phyloP scores from a whole-genome alignment of 768 basidiomycete genomes.

The Lactarius evosmus region DNA sequence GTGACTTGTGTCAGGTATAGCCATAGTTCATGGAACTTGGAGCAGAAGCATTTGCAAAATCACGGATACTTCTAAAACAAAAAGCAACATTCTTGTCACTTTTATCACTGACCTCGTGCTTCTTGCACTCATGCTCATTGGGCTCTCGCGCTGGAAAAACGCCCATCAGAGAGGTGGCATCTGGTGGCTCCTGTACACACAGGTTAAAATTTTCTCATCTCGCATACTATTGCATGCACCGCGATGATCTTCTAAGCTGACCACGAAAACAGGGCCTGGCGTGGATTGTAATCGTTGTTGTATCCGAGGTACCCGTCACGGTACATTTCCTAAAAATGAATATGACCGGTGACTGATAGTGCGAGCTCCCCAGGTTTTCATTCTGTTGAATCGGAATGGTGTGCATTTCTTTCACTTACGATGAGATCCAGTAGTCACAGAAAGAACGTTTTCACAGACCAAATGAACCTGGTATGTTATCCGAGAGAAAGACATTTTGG shows the following conservation, averaged over 20 bases:
- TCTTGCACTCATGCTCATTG: conserved; percentile 5
- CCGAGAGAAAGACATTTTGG: background rate
- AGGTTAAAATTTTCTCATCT: background rate
- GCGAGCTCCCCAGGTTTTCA: background rate
- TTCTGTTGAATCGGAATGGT: conserved; percentile 9
- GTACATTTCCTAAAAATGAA: background rate
- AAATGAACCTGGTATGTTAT: conserved; percentile 9
- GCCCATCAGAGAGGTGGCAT: background rate
- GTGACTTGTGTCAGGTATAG: background rate
- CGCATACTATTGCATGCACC: background rate
- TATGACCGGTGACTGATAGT: background rate
- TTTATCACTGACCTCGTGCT: conserved; percentile 2
- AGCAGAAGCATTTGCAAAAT: background rate
- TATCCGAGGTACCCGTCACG: background rate
- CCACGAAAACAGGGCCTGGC: background rate
- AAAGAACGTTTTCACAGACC: background rate
- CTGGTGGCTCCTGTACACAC: conserved; percentile 7
- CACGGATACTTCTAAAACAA: background rate
- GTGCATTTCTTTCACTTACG: background rate
- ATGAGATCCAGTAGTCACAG: background rate
- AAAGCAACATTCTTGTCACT: background rate
- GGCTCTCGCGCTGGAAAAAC: conserved; percentile 12
- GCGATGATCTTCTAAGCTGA: background rate
- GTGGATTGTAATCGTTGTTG: background rate
- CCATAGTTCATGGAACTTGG: background rate